phyloP scores from a whole-genome alignment of 2,329 filamentous ascomycete genomes.

The Phoma sp. region DNA sequence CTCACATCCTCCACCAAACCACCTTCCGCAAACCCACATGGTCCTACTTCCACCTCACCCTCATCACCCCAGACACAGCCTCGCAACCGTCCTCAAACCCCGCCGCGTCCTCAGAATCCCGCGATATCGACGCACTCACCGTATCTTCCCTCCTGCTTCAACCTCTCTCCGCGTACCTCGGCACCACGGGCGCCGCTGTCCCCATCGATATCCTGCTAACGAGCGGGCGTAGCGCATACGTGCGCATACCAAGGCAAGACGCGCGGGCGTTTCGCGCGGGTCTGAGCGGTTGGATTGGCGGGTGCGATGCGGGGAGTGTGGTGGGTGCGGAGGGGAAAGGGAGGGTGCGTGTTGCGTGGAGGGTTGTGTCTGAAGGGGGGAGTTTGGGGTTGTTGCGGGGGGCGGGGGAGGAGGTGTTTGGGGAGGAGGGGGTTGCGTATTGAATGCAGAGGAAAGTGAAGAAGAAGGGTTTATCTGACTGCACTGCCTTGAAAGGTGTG shows the following conservation, averaged over 20 bases:
- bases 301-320: slow-evolving; percentile 29
- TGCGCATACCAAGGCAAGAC: slow-evolving; percentile 39
- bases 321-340: slow-evolving; percentile 22
- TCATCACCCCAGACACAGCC: slow-evolving; percentile 31
- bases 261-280: slow-evolving; percentile 31
- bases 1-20: slow-evolving; percentile 40
- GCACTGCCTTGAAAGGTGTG: no score
- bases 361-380: slow-evolving; percentile 29
- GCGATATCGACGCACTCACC: slow-evolving; percentile 66
- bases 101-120: background rate
- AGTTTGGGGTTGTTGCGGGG: slow-evolving; percentile 17
- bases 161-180: slow-evolving; percentile 73
- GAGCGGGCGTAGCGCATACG: slow-evolving; percentile 25
- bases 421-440: slow-evolving; percentile 4
- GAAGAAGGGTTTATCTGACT: no score
- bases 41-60: slow-evolving; percentile 53
- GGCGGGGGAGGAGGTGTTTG: slow-evolving; percentile 5
- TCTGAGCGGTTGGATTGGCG: slow-evolving; percentile 38
- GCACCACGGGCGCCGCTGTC: slow-evolving; percentile 71
- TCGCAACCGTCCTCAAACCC: slow-evolving; percentile 4
- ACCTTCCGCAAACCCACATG: slow-evolving; percentile 51
- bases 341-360: slow-evolving; percentile 38
- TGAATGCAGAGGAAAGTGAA: background rate
- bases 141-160: slow-evolving; percentile 68
- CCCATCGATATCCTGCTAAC: slow-evolving; percentile 72